Conservation (phyloP, 257 asterid genomes). For the Lycium ferocissimum region DNA sequence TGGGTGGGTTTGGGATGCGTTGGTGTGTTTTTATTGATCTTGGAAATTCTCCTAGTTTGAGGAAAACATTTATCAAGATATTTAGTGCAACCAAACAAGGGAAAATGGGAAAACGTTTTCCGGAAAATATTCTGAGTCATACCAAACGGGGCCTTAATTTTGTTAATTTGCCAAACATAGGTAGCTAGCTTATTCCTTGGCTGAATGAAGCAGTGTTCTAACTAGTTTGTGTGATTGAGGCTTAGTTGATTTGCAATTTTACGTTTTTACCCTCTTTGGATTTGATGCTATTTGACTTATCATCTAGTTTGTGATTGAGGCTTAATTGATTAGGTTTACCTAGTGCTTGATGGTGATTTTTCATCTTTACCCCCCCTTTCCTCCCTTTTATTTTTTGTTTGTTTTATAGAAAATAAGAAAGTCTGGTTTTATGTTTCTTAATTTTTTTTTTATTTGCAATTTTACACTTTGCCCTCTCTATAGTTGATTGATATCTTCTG, state of each 20-base stretch:
- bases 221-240: slow-evolving; percentile 15
- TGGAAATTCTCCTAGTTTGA: no score
- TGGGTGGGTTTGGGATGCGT: no score
- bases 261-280: background rate
- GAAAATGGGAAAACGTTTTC: no score
- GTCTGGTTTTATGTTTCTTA: background rate
- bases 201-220: background rate
- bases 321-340: background rate
- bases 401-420: background rate
- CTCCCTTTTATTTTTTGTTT: background rate
- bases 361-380: background rate
- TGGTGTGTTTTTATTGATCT: no score
- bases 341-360: background rate
- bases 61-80: no score
- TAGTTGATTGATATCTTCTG: background rate
- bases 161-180: no score
- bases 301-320: background rate
- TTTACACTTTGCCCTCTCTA: background rate
- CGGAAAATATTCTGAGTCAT: no score
- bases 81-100: no score
- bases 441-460: background rate
- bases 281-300: background rate
- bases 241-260: background rate
- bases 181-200: no score
- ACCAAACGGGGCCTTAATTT: no score